A percentile compares a stretch with the other conserved stretches of the same genome.
phyloP scores from a whole-genome alignment of 2,329 filamentous ascomycete species.

The Neophaeococcomyces aloes region DNA sequence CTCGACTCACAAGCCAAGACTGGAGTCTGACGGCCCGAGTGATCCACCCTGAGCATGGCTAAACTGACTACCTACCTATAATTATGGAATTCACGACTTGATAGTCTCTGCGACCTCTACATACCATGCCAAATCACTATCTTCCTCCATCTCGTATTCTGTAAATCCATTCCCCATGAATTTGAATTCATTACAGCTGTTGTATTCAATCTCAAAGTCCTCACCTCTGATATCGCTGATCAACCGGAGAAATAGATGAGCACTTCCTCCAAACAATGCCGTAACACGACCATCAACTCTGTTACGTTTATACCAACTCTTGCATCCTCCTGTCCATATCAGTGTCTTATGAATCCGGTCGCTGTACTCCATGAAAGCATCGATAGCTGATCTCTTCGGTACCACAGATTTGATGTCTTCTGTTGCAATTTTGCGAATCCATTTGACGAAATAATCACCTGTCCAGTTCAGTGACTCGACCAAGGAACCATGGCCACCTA shows the following conservation, averaged over 20 bases:
- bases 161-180: slow-evolving; percentile 43
- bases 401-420: slow-evolving; percentile 26
- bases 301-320: slow-evolving; percentile 41
- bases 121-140: slow-evolving; percentile 24
- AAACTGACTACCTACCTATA: no score
- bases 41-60: no score
- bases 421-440: slow-evolving; percentile 24
- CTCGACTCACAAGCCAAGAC: no score
- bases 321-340: slow-evolving; percentile 32
- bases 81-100: no score
- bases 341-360: slow-evolving; percentile 37
- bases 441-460: slow-evolving; percentile 23
- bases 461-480: slow-evolving; percentile 17
- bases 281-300: slow-evolving; percentile 35
- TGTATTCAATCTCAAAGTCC: slow-evolving; percentile 40
- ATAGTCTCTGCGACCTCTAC: slow-evolving; percentile 6
- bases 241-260: slow-evolving; percentile 29
- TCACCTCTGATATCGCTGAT: slow-evolving; percentile 31
- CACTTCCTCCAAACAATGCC: slow-evolving; percentile 36
- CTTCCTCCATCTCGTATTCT: slow-evolving; percentile 21
- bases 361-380: slow-evolving; percentile 39
- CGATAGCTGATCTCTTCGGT: slow-evolving; percentile 35
- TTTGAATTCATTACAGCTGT: slow-evolving; percentile 34
- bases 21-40: no score
- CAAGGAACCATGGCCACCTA: slow-evolving; percentile 20